Conservation (phyloP, 192 early-diverging fungal species). For the Linnemannia exigua region DNA sequence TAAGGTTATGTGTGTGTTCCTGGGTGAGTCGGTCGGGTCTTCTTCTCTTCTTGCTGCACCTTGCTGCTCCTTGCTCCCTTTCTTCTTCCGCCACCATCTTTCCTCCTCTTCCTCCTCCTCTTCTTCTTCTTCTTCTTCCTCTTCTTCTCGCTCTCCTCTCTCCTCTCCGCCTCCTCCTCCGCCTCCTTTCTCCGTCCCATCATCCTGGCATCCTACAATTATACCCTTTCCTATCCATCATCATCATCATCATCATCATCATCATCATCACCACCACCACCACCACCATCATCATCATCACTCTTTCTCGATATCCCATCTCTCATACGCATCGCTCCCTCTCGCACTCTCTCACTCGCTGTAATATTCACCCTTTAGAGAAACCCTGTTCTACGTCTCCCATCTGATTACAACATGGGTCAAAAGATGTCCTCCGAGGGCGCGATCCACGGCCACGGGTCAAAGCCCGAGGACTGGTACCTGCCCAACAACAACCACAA, state of each 20-base stretch:
- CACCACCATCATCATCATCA: neutral
- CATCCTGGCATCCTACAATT: too few species aligned
- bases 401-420: constrained; percentile 36
- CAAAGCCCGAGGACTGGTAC: constrained; percentile 47
- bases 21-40: neutral
- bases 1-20: neutral
- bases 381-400: neutral
- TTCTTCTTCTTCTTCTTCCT: neutral
- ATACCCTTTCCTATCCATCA: too few species aligned
- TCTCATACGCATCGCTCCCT: neutral
- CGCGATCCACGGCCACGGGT: constrained; percentile 24
- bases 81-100: constrained; percentile 1
- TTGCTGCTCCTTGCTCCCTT: neutral
- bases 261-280: neutral
- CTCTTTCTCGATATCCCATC: neutral
- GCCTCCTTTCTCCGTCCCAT: neutral
- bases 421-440: constrained; percentile 45
- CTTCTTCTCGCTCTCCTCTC: neutral
- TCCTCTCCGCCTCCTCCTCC: neutral
- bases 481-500: constrained; percentile 20
- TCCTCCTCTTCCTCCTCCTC: too few species aligned
- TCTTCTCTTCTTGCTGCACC: neutral
- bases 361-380: neutral
- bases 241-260: too few species aligned
- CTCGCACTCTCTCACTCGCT: neutral